A percentile compares a stretch with the other conserved stretches of the same genome.
These are phyloP conservation scores for Martiniozyma abietophila DNA, from an alignment of 805 yeast species.

Conservation along the genomic window DNA sequence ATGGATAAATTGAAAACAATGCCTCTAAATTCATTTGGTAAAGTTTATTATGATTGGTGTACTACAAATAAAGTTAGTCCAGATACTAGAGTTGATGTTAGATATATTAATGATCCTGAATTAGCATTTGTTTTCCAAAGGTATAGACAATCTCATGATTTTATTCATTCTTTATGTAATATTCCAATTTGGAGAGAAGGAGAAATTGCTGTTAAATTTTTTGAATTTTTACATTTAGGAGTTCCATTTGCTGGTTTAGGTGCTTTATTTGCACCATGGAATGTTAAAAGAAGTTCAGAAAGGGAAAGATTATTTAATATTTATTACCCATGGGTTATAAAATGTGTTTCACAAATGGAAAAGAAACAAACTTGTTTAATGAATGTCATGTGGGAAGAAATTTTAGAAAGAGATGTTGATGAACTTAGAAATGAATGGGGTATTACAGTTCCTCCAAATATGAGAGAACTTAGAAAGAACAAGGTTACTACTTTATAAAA, in stretches of 20 bases:
- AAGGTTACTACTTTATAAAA: constrained; percentile 2
- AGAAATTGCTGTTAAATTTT: constrained; percentile 87
- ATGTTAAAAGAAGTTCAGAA: constrained; percentile 50
- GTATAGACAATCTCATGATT: constrained; percentile 94
- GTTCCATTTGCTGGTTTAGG: constrained; percentile 95
- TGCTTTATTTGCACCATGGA: constrained; percentile 78
- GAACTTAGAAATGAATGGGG: constrained; percentile 66
- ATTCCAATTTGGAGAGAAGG: constrained; percentile 90
- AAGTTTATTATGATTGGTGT: constrained; percentile 73
- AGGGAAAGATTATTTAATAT: constrained; percentile 53
- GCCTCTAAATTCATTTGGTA: constrained; percentile 68
- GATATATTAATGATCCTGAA: constrained; percentile 80
- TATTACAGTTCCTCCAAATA: constrained; percentile 70
- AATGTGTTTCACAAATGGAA: constrained; percentile 44
- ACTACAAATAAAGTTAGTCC: constrained; percentile 85
- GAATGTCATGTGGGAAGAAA: constrained; percentile 87
- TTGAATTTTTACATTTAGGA: constrained; percentile 87
- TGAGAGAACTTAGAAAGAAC: constrained; percentile 50
- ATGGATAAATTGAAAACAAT: constrained; percentile 47
- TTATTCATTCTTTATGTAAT: constrained; percentile 87
- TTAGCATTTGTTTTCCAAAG: constrained; percentile 89
- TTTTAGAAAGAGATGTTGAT: constrained; percentile 60
- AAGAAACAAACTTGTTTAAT: constrained; percentile 61
- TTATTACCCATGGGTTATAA: constrained; percentile 83
- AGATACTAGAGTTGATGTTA: constrained; percentile 84